Base-by-base conservation (phyloP, 306 rosid species). In the Alnus glutinosa region DNA sequence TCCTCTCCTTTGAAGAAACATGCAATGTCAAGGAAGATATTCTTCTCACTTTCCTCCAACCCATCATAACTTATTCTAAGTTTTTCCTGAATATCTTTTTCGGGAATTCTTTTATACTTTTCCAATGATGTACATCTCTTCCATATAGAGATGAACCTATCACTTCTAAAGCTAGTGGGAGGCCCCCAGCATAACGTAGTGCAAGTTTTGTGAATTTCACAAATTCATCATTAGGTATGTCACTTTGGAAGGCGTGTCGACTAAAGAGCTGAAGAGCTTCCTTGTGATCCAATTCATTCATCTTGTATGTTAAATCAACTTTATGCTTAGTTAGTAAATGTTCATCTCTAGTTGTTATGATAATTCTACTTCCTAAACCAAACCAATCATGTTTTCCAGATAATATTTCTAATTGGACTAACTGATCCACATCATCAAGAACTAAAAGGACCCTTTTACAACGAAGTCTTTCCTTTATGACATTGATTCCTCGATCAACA, bases 21-120 rank as follows among this genome's bases (percentile, higher is more conserved):
- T 62, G 69, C 69, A 19, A 62, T 62, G 7, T 62, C 69, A 7
- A 62, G 69, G 34, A 62, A 62, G 5, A 62, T 62, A 62, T 62
- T 28, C 69, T 62, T 62, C 69, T 62, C 69, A 34, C 19, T 28
- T 11, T 62, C 69, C 32, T 62, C 34, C 39, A 62, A 28, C 12
- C 3, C 69, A 28, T 62, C 69, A n/a, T 19, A 62, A 62, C 37
- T 62, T 11, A 62, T 2, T 34, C 13, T 62, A 28, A 62, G 39
- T 28, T 11, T 62, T 5, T 62, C 34, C 5, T 28, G 39, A 11
- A 62, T 34, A 28, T 62, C 34, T 62, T 19, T 62, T 19, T 28
- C 8, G 1, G 69, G 42, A 28, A 62, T 19, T 4, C 2, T 30
- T 34, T 30, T 62, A 13, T 3, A 62, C 39, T 62, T 30, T 4